phyloP scores from a whole-genome alignment of 1,139 yeast species.

The Kodamaea alishanica region DNA sequence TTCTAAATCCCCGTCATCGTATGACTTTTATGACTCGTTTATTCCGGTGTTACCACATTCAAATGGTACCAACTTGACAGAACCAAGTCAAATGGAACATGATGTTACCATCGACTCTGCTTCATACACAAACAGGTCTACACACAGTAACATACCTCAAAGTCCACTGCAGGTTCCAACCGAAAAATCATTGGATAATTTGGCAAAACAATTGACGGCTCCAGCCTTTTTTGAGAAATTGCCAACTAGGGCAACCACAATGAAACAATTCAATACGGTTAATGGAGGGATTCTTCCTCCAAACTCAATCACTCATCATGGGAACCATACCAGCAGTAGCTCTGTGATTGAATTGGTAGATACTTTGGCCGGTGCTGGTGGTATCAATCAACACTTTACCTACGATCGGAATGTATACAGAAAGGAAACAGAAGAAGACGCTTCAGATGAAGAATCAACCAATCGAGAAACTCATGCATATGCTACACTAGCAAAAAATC shows the following conservation, averaged over 20 bases:
- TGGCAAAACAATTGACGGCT: conserved; percentile 40
- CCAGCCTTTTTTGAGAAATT: conserved; percentile 40
- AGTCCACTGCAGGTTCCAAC: conserved; percentile 3
- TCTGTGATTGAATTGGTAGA: conserved; percentile 18
- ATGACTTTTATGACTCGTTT: conserved; percentile 43
- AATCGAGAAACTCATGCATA: conserved; percentile 2
- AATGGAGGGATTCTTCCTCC: conserved; percentile 5
- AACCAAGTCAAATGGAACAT: background rate
- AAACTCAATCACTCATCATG: conserved; percentile 11
- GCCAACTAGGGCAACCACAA: conserved; percentile 30
- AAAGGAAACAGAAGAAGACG: background rate
- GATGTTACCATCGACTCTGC: conserved; percentile 1
- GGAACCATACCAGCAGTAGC: conserved; percentile 23
- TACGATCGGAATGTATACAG: conserved; percentile 20
- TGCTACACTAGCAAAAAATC: conserved; percentile 1
- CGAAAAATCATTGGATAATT: conserved; percentile 30
- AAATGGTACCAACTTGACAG: background rate
- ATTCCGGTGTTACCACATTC: conserved; percentile 31
- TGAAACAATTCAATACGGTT: conserved; percentile 12
- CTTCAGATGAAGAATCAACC: conserved; percentile 1
- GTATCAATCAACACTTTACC: conserved; percentile 35
- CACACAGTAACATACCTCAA: conserved; percentile 3
- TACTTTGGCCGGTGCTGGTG: conserved; percentile 17
- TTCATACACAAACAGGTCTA: conserved; percentile 4
- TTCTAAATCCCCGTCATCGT: conserved; percentile 27